These are phyloP conservation scores for Chytriomyces sp. DNA, from an alignment of 192 early-diverging fungal species.

Conservation along the genomic window DNA sequence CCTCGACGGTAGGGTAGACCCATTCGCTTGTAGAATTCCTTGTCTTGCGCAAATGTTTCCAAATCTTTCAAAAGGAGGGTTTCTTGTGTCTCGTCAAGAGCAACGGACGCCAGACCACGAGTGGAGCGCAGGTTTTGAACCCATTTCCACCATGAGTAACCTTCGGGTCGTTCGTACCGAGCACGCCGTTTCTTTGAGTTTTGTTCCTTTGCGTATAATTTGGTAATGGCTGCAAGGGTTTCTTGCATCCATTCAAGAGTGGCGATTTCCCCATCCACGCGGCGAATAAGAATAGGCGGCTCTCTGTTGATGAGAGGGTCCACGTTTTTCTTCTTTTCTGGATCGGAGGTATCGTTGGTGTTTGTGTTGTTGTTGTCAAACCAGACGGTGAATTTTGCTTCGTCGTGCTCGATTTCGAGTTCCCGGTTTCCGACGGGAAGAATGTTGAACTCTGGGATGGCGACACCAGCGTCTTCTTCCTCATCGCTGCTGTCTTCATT, in stretches of 20 bases:
- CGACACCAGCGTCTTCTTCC: slow-evolving; percentile 17
- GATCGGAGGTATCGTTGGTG: slow-evolving; percentile 14
- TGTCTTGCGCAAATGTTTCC: slow-evolving; percentile 56
- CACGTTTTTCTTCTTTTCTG: slow-evolving; percentile 28
- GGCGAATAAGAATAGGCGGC: slow-evolving; percentile 46
- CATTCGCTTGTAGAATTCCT: slow-evolving; percentile 64
- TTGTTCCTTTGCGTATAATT: slow-evolving; percentile 38
- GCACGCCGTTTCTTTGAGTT: slow-evolving; percentile 34
- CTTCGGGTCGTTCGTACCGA: slow-evolving; percentile 42
- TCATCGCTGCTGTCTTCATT: slow-evolving; percentile 22
- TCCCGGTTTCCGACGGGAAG: slow-evolving; percentile 38
- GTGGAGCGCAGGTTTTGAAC: slow-evolving; percentile 37
- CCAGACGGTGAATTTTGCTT: slow-evolving; percentile 32
- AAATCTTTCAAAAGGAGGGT: slow-evolving; percentile 54
- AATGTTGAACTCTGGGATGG: slow-evolving; percentile 45
- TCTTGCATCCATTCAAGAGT: slow-evolving; percentile 45
- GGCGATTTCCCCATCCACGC: slow-evolving; percentile 34
- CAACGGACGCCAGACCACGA: slow-evolving; percentile 60
- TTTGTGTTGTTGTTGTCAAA: slow-evolving; percentile 34
- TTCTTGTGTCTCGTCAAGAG: slow-evolving; percentile 58
- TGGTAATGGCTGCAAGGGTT: slow-evolving; percentile 36
- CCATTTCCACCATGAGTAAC: slow-evolving; percentile 40
- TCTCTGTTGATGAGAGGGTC: slow-evolving; percentile 40
- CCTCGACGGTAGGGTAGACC: slow-evolving; percentile 69
- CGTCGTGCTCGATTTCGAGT: slow-evolving; percentile 44